Conservation (phyloP, 2,329 filamentous ascomycete species). For the Pseudopyricularia cyperi region DNA sequence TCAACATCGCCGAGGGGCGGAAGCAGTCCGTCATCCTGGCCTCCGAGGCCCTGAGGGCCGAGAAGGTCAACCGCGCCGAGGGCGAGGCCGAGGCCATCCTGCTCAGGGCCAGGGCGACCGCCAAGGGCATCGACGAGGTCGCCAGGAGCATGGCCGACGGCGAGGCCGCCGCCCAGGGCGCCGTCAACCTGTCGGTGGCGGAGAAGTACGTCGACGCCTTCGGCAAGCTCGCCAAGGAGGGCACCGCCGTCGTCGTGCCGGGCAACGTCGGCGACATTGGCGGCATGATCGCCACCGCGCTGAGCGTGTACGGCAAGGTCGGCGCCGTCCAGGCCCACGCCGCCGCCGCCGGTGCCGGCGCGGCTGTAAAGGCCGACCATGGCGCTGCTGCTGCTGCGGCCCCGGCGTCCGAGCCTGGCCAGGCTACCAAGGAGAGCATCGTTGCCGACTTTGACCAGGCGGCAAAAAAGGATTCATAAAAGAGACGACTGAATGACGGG, state of each 20-base stretch:
- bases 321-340: conserved; percentile 58
- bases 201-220: conserved; percentile 97
- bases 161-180: conserved; percentile 62
- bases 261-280: conserved; percentile 95
- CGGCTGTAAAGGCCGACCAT: conserved; percentile 10
- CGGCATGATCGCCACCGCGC: conserved; percentile 90
- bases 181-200: conserved; percentile 76
- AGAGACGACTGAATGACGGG: not conserved
- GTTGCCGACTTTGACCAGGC: conserved; percentile 15
- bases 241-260: conserved; percentile 88
- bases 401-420: conserved; percentile 6
- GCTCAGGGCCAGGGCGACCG: conserved; percentile 75
- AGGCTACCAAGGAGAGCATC: conserved; percentile 9
- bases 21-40: conserved; percentile 97
- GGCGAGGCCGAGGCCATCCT: conserved; percentile 91
- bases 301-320: conserved; percentile 92
- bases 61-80: conserved; percentile 83
- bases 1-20: conserved; percentile 95
- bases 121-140: conserved; percentile 76
- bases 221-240: conserved; percentile 81
- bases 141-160: conserved; percentile 63
- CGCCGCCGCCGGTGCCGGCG: conserved; percentile 43
- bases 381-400: conserved; percentile 9
- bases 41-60: conserved; percentile 77
- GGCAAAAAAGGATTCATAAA: conserved; percentile 6